phyloP scores from a whole-genome alignment of 208 protist species.

The Leishmania guyanensis region DNA sequence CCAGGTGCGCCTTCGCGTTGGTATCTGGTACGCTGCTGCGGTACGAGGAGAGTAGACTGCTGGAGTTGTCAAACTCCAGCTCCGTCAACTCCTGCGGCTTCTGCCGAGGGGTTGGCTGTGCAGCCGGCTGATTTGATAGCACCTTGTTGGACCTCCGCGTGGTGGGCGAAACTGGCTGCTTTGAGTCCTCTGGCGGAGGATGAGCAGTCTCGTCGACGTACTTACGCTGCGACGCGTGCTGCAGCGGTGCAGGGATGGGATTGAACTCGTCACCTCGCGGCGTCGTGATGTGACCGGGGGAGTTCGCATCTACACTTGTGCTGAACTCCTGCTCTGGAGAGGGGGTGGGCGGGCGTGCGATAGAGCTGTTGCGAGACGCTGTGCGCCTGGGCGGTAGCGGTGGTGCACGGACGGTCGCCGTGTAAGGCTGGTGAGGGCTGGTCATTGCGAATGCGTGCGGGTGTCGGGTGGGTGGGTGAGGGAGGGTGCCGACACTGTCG shows the following conservation, averaged over 20 bases:
- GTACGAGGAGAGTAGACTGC: not conserved
- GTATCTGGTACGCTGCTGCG: not conserved
- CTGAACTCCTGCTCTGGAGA: conserved; percentile 38
- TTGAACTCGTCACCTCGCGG: conserved; percentile 18
- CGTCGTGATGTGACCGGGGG: conserved; percentile 8
- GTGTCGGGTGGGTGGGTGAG: not conserved
- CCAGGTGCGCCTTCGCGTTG: not conserved
- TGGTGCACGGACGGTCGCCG: conserved; percentile 49
- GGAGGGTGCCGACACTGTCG: not conserved
- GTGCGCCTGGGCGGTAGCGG: conserved; percentile 58
- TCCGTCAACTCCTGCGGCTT: not conserved
- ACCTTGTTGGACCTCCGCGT: conserved; percentile 1
- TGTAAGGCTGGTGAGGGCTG: conserved; percentile 43
- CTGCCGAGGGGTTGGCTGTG: not conserved
- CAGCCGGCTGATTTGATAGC: not conserved
- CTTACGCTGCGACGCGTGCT: conserved; percentile 26
- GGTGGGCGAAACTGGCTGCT: not conserved
- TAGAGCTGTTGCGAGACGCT: conserved; percentile 47
- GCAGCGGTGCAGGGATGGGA: conserved; percentile 14
- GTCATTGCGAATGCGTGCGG: conserved; percentile 37
- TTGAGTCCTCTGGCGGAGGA: not conserved
- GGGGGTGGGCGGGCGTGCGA: conserved; percentile 60
- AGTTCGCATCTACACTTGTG: conserved; percentile 11
- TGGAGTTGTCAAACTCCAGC: not conserved
- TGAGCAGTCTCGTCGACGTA: conserved; percentile 8